Percentiles rank a stretch among this genome's conserved stretches.
Conservation (phyloP, 2,329 filamentous ascomycete genomes). For the Taxawa tesnikishii region DNA sequence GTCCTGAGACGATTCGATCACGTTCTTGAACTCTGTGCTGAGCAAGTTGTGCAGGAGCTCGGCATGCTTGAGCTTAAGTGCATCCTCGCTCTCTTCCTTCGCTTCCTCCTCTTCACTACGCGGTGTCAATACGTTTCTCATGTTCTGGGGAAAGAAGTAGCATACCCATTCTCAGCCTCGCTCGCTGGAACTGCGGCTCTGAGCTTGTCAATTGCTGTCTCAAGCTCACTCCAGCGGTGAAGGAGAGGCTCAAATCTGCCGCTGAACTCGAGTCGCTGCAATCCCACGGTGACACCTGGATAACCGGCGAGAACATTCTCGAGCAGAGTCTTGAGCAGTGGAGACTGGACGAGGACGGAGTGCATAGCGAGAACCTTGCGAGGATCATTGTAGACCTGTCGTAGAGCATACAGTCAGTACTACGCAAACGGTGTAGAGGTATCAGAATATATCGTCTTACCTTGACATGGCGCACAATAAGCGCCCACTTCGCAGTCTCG, state of each 20-base stretch:
- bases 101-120: no score
- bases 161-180: no score
- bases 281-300: conserved; percentile 45
- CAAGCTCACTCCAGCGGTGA: conserved; percentile 45
- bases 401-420: conserved; percentile 18
- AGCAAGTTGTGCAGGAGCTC: conserved; percentile 25
- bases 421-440: no score
- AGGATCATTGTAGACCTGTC: conserved; percentile 29
- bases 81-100: conserved; percentile 10
- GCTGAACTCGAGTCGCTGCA: conserved; percentile 49
- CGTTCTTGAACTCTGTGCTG: conserved; percentile 26
- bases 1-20: conserved; percentile 28
- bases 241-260: conserved; percentile 53
- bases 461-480: conserved; percentile 47
- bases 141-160: no score
- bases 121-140: no score
- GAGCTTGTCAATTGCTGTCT: conserved; percentile 25
- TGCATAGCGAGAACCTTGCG: conserved; percentile 49
- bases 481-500: conserved; percentile 48
- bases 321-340: conserved; percentile 45
- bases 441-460: conserved; percentile 15
- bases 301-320: conserved; percentile 44
- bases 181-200: no score
- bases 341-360: conserved; percentile 52
- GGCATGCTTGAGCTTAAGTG: conserved; percentile 23